Evolutionary conservation across 2,329 filamentous ascomycete genomes (phyloP), one percentile per base, ranked within the genome.

Genomic region (Penicillium italicum): DNA sequence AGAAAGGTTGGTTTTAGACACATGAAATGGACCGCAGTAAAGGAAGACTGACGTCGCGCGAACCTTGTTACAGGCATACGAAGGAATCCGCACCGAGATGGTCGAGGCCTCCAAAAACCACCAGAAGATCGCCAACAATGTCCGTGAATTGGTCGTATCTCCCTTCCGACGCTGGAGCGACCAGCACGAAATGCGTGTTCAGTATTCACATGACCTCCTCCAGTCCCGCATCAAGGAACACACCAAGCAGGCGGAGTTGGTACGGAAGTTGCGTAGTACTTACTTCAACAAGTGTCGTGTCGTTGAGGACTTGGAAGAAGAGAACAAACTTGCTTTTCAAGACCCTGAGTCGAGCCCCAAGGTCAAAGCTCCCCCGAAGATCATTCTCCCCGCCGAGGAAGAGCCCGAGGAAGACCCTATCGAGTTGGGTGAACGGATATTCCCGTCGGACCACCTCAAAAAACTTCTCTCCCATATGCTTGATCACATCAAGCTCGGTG

Each of bases 261-360:
- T 96, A 59, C 91, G 91, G 81, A 97, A 97, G 77, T 84, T 97
- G 66, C 86, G 94, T 62, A 96, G 90, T 74, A 89, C 90, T 66
- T 99, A 99, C 77, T 97, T 97, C 82, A 99, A 97, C 80, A 99
- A 97, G 77, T 99, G 94, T 73, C 88, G 95, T 47, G 80, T 97
- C 59, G 88, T 97, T 7, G 95, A 99, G 72, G 94, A 99, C 71
- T 78, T 97, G 58, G 94, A 99, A 73, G 94, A 99, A 76, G 95
- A 99, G 79, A 96, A 97, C 74, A 97, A 99, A 76, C 83, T 99
- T 53, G 94, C 92, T 37, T 99, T 99, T 76, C 91, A 96, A 73
- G 91, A 92, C 62, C 91, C 91, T 5, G 80, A 83, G 58, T 80
- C 80, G 33, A 91, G 88, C 72, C 87, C 89, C 3, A 76, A 74